Base-by-base conservation (phyloP, 176 grass and related monocot species). In the Oryza meridionalis region DNA sequence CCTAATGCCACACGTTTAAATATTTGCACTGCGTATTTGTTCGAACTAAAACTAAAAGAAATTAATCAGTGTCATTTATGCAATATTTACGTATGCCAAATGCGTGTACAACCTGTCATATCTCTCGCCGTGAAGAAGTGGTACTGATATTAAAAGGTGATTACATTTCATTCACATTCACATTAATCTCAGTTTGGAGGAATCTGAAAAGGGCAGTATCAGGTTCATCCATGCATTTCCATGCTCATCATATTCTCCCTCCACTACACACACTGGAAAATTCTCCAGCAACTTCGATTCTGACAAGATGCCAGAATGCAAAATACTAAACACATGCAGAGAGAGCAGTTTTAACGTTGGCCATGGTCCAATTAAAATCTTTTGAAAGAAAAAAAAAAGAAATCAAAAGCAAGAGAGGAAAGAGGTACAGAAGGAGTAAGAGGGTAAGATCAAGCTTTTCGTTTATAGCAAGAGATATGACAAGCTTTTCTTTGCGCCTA, bases 311-410 rank as follows among this genome's bases (percentile, higher is more conserved):
- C 33, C 69, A 53, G 11, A 40, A 65, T 69, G 72, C 26, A 73
- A 82, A 82, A 58, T 77, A 3, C 29, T 31, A 66, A 69, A 45
- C 78, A 77, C 55, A 90, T 67, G 83, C 33, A 78, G 29, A 79
- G 31, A 65, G 29, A 43, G 17, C 68, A 59, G 33, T 46, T 82
- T 45, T 43, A 72, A 55, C 27, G 50, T 61, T 46, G 63, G 29
- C 75, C 77, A 81, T 79, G 69, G 80, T 79, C 84, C 75, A 83
- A 83, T 83, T 29, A 50, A 90, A 74, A 61, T 83, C 38, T 78
- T 86, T 63, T 9, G 47, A 68, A 79, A 61, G 58, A 6, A 61
- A 61, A 61, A 61, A 22, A n/a, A 61, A 61, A n/a, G 6, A 37
- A 37, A 37, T 37, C 35, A 72, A 67, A 9, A 13, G 61, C 11